Base-by-base conservation (phyloP, 164 flowering plant genomes). In the Stephania yunnanensis region DNA sequence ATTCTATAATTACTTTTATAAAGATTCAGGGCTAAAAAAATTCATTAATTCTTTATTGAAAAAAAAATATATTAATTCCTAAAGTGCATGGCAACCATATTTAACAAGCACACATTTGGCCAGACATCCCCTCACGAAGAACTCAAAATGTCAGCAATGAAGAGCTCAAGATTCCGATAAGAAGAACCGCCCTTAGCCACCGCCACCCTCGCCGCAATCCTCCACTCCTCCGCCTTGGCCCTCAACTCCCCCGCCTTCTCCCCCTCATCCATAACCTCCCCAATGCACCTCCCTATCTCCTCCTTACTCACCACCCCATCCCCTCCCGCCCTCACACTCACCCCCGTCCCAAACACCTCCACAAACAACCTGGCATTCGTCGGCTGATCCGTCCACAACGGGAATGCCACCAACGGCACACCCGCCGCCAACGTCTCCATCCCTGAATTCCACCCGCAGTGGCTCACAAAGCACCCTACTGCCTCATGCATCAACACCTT, bases 381-480 rank as follows among this genome's bases (percentile, higher is more conserved):
- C 4, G 84, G 83, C 75, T 92, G 97, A 63, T 92, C 97, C 0
- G 93, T 90, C 89, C 90, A 91, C 30, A 80, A 85, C 0, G 97
- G 97, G 64, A 89, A 86, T 5, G 84, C 84, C 61, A 88, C 75
- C 46, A 91, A 82, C 8, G 92, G 92, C 30, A 89, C 79, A 12
- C 97, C 96, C 1, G 80, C 80, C 2, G 85, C 25, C 5, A 90
- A 53, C 0, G 87, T 73, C 82, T 91, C 97, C 83, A 89, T 71
- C 1, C 89, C 70, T 11, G 94, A 91, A 80, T 91, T 93, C 97
- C 97, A 93, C 0, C 96, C 97, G 65, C 97, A 93, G 73, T 93
- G 97, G 0, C 90, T 90, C 71, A 91, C 50, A 68, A 90, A 91
- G 68, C 91, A 89, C 1, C 86, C 86, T 1, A 87, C 76, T 2